Conservation (phyloP, 305 asterid genomes). For the Fraxinus sp. region DNA sequence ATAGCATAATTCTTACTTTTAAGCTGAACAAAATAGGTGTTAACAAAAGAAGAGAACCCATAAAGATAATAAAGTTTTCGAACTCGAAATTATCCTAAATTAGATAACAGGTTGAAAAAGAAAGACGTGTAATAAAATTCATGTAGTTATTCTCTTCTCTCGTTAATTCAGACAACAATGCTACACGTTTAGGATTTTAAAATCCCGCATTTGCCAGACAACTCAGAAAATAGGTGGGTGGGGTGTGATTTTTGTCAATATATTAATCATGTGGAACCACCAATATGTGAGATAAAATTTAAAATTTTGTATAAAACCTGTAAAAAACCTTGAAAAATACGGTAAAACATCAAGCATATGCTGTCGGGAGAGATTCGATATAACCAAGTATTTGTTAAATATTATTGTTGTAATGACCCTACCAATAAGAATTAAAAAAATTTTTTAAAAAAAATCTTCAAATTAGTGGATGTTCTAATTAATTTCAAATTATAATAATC, state of each 20-base stretch:
- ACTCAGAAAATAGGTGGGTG: too few species aligned
- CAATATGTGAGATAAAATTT: too few species aligned
- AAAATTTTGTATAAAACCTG: too few species aligned
- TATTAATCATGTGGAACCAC: too few species aligned
- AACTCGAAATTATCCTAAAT: background rate
- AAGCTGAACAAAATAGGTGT: background rate
- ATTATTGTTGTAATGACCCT: background rate
- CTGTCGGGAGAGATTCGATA: background rate
- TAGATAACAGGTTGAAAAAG: too few species aligned
- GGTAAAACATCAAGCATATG: background rate
- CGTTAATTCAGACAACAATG: background rate
- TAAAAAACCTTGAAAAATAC: background rate
- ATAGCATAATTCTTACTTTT: background rate
- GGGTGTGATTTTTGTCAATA: too few species aligned
- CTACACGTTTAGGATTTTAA: too few species aligned
- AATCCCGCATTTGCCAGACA: too few species aligned
- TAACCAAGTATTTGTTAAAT: background rate
- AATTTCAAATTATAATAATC: too few species aligned
- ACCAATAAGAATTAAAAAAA: background rate
- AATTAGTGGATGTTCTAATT: too few species aligned
- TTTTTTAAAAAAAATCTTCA: too few species aligned
- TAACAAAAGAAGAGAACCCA: background rate
- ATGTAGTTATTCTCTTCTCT: background rate
- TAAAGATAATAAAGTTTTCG: background rate
- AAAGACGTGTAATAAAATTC: background rate